Evolutionary conservation across 306 rosid species (phyloP).

Genomic region (Rubus parviflorus): DNA sequence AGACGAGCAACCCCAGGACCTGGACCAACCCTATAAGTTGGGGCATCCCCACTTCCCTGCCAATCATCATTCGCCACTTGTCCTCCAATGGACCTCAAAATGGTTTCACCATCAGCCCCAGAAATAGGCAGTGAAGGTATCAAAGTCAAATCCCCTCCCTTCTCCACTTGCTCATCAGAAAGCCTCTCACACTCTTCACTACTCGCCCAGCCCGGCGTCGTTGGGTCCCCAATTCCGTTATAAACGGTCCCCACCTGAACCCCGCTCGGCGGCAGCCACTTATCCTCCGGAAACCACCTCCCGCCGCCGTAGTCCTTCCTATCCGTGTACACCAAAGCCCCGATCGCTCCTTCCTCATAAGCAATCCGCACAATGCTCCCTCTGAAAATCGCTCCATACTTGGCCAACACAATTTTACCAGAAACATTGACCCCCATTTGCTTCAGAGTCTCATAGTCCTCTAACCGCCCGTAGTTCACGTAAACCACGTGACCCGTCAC

Average conservation of each 20-base stretch:
- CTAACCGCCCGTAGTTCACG: constrained; percentile 59
- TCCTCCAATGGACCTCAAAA: constrained; percentile 56
- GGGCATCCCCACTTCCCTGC: constrained; percentile 64
- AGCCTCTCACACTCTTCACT: constrained; percentile 56
- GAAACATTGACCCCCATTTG: constrained; percentile 48
- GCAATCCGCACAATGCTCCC: constrained; percentile 62
- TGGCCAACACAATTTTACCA: constrained; percentile 49
- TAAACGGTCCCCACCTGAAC: constrained; percentile 68
- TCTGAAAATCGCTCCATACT: constrained; percentile 56
- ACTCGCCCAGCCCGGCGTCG: constrained; percentile 78
- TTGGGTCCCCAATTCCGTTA: constrained; percentile 57
- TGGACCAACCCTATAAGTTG: constrained; percentile 60
- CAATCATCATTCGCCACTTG: constrained; percentile 60
- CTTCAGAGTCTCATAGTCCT: constrained; percentile 46
- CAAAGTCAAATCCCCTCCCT: constrained; percentile 48
- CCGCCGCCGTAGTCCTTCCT: constrained; percentile 67
- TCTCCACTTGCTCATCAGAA: constrained; percentile 45
- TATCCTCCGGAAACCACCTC: constrained; percentile 57
- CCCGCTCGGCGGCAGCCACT: constrained; percentile 80
- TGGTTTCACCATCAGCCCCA: constrained; percentile 53
- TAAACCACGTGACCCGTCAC: constrained; percentile 48
- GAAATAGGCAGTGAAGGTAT: constrained; percentile 76
- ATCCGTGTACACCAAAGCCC: constrained; percentile 61
- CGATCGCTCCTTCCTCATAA: constrained; percentile 53
- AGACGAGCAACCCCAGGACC: constrained; percentile 73